Evolutionary conservation across 2,329 filamentous ascomycete genomes (phyloP).

Genomic region (Cercospora sp.): DNA sequence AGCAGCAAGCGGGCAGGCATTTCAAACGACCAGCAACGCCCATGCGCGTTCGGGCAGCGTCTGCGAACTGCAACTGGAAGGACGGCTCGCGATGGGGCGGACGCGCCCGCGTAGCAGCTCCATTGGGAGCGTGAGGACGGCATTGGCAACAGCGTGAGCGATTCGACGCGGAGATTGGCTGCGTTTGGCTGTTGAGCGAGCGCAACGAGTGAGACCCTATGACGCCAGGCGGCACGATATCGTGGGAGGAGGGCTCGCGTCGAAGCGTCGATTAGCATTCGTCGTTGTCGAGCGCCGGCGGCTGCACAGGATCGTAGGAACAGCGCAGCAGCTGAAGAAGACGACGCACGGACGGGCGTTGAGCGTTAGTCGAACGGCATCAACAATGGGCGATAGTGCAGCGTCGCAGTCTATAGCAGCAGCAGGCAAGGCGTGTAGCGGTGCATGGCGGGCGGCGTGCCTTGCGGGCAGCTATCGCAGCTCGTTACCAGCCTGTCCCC

Average conservation of each 20-base stretch:
- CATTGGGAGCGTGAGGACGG: not conserved
- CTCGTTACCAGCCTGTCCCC: not conserved
- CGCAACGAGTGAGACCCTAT: not conserved
- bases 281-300: not conserved
- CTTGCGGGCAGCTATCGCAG: not conserved
- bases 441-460: not conserved
- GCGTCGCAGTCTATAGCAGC: not conserved
- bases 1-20: conserved; percentile 2
- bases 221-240: not conserved
- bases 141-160: not conserved
- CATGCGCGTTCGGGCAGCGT: not conserved
- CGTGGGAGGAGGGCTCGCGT: not conserved
- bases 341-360: not conserved
- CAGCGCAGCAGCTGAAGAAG: not conserved
- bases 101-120: not conserved
- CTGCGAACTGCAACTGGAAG: conserved; percentile 1
- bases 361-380: not conserved
- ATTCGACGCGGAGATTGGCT: not conserved
- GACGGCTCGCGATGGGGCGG: not conserved
- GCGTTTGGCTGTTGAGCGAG: not conserved
- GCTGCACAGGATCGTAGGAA: not conserved
- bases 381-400: not conserved
- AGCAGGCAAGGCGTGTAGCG: not conserved
- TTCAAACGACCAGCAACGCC: not conserved
- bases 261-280: not conserved